Evolutionary conservation across 169 alveolate genomes (phyloP), one percentile per base, ranked within the genome.

Genomic region (Cryptosporidium ubiquitum): DNA sequence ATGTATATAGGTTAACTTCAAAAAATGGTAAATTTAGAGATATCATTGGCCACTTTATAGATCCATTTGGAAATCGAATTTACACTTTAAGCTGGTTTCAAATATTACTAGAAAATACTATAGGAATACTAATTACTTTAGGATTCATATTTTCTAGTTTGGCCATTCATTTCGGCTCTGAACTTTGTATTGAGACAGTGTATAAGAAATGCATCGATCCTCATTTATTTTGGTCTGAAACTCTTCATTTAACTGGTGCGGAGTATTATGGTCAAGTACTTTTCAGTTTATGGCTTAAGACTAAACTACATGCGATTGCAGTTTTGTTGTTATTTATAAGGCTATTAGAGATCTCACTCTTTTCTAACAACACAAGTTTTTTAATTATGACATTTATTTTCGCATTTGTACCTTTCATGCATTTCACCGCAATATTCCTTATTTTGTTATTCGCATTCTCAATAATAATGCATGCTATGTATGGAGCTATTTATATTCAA

Each of bases 361-460:
- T 79, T 16, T 79, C 52, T 31, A 79, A 35, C 44, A 79, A 64
- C 23, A 79, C 89, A 20, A 79, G 75, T 42, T 79, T 79, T 29
- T 37, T 79, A 40, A 35, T 79, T 4, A 79, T 79, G 89, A 79
- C 89, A 79, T 79, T 79, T 61, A 51, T 79, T 29, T 79, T 79
- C 61, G 89, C 89, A 35, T 79, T 79, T 42, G 89, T 79, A n/a
- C 89, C 89, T 60, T 79, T 79, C 51, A 64, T 64, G 75, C 74
- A 79, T 26, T 79, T 79, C n/a, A 61, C 79, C 18, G 89, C 79
- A n/a, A 79, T 79, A 18, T 79, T 79, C 35, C 33, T 66, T 16
- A 68, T 79, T 40, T 52, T 79, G 20, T 47, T 79, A 26, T 61
- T 64, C n/a, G 89, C 89, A 31, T 79, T 79, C 20, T 58, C 89